Percentiles rank a stretch among this genome's conserved stretches.
Evolutionary conservation across 1,284 basidiomycete genomes (phyloP).

Genomic region (Fomitiporia mediterranea): DNA sequence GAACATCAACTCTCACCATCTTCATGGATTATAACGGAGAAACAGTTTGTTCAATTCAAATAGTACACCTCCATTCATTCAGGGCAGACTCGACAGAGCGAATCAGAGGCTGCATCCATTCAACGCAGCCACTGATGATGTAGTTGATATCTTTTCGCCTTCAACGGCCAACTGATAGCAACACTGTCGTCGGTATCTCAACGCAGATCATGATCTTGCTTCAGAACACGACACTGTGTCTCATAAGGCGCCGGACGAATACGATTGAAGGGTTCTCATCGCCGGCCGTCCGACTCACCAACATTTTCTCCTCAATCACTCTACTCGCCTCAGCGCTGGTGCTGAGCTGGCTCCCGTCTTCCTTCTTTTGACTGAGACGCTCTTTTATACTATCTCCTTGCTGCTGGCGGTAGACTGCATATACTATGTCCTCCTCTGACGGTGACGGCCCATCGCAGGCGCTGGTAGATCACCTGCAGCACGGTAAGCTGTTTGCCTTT

Average conservation of each 20-base stretch:
- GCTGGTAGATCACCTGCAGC: slow-evolving; percentile 7
- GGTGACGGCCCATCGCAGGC: neutral
- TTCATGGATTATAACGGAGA: no score
- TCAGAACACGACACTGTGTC: neutral
- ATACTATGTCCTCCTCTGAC: neutral
- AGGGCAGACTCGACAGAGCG: no score
- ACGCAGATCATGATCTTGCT: slow-evolving; percentile 2
- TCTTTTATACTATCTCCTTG: neutral
- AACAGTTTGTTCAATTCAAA: no score
- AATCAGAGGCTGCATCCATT: neutral
- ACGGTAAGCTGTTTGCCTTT: neutral
- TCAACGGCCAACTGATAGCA: neutral
- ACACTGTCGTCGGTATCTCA: slow-evolving; percentile 9
- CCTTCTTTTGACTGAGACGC: neutral
- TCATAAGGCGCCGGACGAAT: no score
- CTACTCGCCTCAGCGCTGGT: neutral
- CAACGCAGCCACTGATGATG: slow-evolving; percentile 9
- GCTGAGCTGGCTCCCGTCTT: neutral
- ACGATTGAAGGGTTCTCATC: neutral
- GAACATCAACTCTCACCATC: no score
- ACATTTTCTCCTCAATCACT: neutral
- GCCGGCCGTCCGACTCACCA: neutral
- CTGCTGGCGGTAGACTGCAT: neutral
- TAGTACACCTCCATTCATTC: no score
- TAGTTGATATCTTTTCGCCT: neutral